These are phyloP conservation scores for Adansonia madagascariensis DNA, from an alignment of 441 rosid species.

Conservation along the genomic window DNA sequence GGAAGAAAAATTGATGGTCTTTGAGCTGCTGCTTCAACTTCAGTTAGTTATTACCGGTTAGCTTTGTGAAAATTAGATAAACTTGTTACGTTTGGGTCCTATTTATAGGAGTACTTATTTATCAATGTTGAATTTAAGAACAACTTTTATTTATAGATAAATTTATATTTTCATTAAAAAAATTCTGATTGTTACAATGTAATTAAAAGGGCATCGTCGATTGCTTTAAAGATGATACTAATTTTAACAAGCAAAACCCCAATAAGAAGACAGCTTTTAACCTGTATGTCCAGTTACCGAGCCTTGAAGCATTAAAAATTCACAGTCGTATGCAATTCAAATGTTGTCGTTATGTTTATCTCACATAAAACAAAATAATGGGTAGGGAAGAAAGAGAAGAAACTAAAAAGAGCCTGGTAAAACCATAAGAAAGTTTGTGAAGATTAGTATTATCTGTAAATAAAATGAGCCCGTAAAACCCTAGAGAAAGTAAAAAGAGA, in stretches of 20 bases:
- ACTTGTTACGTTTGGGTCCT: slow-evolving; percentile 34
- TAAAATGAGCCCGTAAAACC: too few relatives aligned
- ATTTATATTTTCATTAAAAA: background rate
- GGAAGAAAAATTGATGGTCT: slow-evolving; percentile 36
- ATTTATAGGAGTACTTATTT: background rate
- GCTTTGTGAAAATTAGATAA: slow-evolving; percentile 42
- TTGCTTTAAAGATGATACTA: too few relatives aligned
- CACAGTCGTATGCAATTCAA: too few relatives aligned
- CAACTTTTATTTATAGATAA: background rate
- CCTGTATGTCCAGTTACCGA: too few relatives aligned
- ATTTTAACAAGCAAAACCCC: too few relatives aligned
- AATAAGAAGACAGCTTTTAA: too few relatives aligned
- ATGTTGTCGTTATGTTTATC: background rate
- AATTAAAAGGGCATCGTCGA: background rate
- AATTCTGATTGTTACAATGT: background rate
- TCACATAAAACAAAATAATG: background rate
- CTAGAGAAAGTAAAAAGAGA: too few relatives aligned
- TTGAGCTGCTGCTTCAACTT: slow-evolving; percentile 28
- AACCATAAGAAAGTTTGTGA: too few relatives aligned
- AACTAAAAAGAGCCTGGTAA: background rate
- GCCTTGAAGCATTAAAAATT: too few relatives aligned
- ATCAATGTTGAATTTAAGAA: background rate
- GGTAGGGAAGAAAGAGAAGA: background rate
- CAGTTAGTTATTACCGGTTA: slow-evolving; percentile 27
- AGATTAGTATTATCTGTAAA: too few relatives aligned